Evolutionary conservation across 345 rosid species (phyloP), one percentile per base, ranked within the genome.

Genomic region (Theobroma cacao): DNA sequence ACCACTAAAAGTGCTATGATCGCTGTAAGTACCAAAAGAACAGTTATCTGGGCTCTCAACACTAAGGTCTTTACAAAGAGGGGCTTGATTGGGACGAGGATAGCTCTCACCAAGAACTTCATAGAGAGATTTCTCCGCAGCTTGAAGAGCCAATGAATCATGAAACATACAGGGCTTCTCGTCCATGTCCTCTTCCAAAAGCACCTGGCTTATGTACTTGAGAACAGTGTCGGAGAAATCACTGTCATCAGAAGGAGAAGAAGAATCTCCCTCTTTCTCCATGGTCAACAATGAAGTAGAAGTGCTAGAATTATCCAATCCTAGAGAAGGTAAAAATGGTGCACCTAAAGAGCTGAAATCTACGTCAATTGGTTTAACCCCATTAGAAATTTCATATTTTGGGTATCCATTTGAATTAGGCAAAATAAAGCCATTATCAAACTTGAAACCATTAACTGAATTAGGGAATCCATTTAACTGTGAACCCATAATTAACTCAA

Each of bases 181-280:
- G 31, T 84, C 90, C 83, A 88, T 68, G 78, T 85, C 86, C 86
- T 91, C 98, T 77, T 91, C 96, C 98, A 93, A 83, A 24, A 91
- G 96, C 69, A 91, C 76, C 86, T 89, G 88, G 65, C 73, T 88
- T 20, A 93, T 85, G 81, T 89, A 91, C 80, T 77, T 88, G 78
- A 90, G 89, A 36, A 89, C 86, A 0, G 89, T 78, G 34, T 90
- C 91, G 1, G 86, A 81, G 11, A 85, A 88, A 13, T 84, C 85
- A 50, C 77, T 83, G 75, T 87, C 93, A 53, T 83, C 92, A 14
- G 86, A 79, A 11, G 84, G 81, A 67, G 89, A 82, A 34, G 78
- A 68, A 72, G 81, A 50, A 53, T 77, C 85, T 62, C 80, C 89
- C 28, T 87, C 92, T 31, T 47, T 47, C 1, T 48, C 78, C 60